Percentiles rank a stretch among this genome's conserved stretches.
These are phyloP conservation scores for Acer yangbiense DNA, from an alignment of 345 rosid genomes.

Conservation along the genomic window DNA sequence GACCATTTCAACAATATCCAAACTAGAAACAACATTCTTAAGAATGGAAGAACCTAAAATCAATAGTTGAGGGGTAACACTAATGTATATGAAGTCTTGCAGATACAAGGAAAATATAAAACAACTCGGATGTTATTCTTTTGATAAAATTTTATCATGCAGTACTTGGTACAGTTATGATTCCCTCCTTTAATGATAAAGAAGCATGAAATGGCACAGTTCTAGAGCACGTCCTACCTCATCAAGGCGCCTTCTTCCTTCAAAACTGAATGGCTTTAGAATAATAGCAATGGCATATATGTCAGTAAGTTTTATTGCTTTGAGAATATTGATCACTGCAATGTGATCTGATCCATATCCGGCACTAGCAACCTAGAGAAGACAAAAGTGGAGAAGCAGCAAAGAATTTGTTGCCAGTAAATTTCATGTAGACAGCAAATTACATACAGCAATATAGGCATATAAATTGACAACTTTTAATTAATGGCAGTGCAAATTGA, in stretches of 20 bases:
- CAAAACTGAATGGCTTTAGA: slow-evolving; percentile 89
- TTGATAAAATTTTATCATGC: not conserved
- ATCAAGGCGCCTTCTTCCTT: slow-evolving; percentile 79
- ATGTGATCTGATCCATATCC: slow-evolving; percentile 75
- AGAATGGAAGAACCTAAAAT: not conserved
- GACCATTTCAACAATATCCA: slow-evolving; percentile 1
- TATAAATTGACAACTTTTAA: not conserved
- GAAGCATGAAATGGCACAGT: not conserved
- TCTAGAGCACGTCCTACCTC: slow-evolving; percentile 56
- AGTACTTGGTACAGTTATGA: not conserved
- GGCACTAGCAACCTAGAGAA: slow-evolving; percentile 68
- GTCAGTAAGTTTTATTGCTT: slow-evolving; percentile 48
- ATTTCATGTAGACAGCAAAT: not conserved
- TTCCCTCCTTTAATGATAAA: not conserved
- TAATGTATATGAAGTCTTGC: not conserved
- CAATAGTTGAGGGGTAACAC: not conserved
- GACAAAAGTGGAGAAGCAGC: slow-evolving; percentile 19
- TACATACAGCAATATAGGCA: not conserved
- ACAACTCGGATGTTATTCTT: not conserved
- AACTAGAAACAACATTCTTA: not conserved
- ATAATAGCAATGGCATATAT: slow-evolving; percentile 66
- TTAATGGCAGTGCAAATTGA: not conserved
- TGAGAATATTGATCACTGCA: slow-evolving; percentile 65
- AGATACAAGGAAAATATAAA: not conserved
- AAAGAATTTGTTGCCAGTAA: slow-evolving; percentile 17